Percentiles rank a stretch among this genome's conserved stretches.
These are phyloP conservation scores for Scedosporium apiospermum DNA, from an alignment of 2,329 filamentous ascomycete species.

Conservation along the genomic window DNA sequence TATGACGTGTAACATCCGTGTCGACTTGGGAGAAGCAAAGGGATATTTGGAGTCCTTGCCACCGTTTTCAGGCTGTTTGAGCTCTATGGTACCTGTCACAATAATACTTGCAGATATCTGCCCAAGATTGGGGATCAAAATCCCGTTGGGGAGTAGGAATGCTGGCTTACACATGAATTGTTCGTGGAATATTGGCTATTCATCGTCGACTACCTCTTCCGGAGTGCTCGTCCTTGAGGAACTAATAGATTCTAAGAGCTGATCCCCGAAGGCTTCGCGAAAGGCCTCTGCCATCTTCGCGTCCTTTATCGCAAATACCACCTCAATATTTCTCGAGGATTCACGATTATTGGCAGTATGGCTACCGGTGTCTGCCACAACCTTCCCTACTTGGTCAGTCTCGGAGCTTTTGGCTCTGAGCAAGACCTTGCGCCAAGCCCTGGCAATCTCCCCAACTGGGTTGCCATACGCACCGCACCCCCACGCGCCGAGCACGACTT, in stretches of 20 bases:
- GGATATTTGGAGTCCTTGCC: too few relatives aligned
- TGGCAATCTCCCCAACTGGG: constrained; percentile 47
- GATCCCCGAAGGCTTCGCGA: constrained; percentile 31
- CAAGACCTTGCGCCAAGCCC: constrained; percentile 34
- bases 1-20: too few relatives aligned
- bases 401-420: constrained; percentile 10
- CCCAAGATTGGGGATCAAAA: too few relatives aligned
- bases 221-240: too few relatives aligned
- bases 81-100: too few relatives aligned
- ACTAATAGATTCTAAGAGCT: not conserved
- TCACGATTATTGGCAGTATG: not conserved
- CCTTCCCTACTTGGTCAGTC: constrained; percentile 12
- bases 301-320: constrained; percentile 51
- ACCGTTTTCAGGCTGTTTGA: too few relatives aligned
- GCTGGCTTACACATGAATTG: too few relatives aligned
- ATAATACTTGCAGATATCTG: too few relatives aligned
- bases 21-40: too few relatives aligned
- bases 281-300: constrained; percentile 42
- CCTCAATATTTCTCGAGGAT: constrained; percentile 19
- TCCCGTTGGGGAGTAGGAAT: too few relatives aligned
- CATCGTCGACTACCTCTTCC: too few relatives aligned
- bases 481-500: constrained; percentile 53
- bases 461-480: constrained; percentile 57
- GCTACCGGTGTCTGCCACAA: not conserved
- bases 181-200: too few relatives aligned